Evolutionary conservation across 2,329 filamentous ascomycete genomes (phyloP).

Genomic region (Hawksworthiomyces lignivorus): DNA sequence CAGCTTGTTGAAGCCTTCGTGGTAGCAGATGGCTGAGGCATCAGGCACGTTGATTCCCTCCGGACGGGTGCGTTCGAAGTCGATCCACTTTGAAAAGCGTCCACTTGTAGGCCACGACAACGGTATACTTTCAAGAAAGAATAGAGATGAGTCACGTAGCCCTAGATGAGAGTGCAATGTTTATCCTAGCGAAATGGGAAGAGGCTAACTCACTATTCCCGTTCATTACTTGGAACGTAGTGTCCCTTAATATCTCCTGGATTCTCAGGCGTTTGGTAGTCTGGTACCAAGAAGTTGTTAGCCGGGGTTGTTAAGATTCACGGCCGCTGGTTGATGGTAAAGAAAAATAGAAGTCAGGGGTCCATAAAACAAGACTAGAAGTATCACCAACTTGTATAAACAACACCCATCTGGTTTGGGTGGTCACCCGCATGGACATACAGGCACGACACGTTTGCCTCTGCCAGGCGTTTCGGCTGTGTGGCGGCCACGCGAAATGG

Average conservation of each 20-base stretch:
- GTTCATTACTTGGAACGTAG: slow-evolving; percentile 35
- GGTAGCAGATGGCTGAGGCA: slow-evolving; percentile 41
- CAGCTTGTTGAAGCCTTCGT: slow-evolving; percentile 32
- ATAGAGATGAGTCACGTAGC: too few relatives aligned
- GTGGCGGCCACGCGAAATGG: neutral
- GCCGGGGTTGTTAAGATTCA: neutral
- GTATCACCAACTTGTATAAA: slow-evolving; percentile 31
- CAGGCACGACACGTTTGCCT: slow-evolving; percentile 5
- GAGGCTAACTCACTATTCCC: slow-evolving; percentile 28
- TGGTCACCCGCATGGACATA: slow-evolving; percentile 25
- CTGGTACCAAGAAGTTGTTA: slow-evolving; percentile 13
- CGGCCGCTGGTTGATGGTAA: too few relatives aligned
- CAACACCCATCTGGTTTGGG: slow-evolving; percentile 32
- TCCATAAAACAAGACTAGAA: neutral
- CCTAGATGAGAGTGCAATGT: too few relatives aligned
- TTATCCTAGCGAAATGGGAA: too few relatives aligned
- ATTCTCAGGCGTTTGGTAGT: slow-evolving; percentile 19
- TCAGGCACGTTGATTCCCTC: slow-evolving; percentile 17
- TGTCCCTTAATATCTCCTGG: slow-evolving; percentile 24
- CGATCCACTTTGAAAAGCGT: neutral
- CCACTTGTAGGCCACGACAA: neutral
- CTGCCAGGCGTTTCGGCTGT: neutral
- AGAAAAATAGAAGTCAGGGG: neutral
- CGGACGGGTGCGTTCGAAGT: neutral
- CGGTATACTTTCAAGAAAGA: neutral